Evolutionary conservation across 495 filamentous ascomycete genomes (phyloP), one percentile per base, ranked within the genome.

Genomic region (Filosporella fistucella): DNA sequence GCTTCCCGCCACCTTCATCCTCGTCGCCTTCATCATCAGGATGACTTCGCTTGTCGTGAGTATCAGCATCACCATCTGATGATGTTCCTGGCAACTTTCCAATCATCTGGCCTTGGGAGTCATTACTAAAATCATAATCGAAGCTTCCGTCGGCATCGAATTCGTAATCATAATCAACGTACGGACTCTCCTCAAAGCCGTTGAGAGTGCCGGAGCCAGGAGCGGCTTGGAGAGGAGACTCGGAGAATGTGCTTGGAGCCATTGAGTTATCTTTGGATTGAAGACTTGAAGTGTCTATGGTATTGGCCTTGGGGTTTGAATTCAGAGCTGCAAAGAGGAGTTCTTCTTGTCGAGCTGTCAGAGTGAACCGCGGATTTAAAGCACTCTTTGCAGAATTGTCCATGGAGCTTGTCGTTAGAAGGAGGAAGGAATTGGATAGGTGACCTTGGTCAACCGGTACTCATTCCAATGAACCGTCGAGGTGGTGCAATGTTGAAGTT

Each of bases 311-410:
- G 50, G 69, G 72, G 65, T 91, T 91, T 44, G 91, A 94, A 37
- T 84, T 83, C 54, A 98, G 80, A 18, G 93, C 91, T 36, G 89
- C 87, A 32, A 90, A 82, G 33, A 97, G 69, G 30, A 96, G 81
- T 60, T 86, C 84, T 68, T 96, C 88, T 64, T 98, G 88, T 57
- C 85, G 81, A 14, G 85, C 82, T 29, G 89, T 67, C 4, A 57
- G 45, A 11, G 32, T 61, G 47, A 61, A 52, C 17, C 42, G 32
- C 18, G 52, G 57, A 28, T 44, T 56, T n/a, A n/a, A n/a, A n/a
- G n/a, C n/a, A n/a, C n/a, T n/a, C n/a, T n/a, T n/a, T n/a, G n/a
- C n/a, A n/a, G n/a, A n/a, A n/a, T n/a, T n/a, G n/a, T n/a, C n/a
- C n/a, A n/a, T n/a, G n/a, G n/a, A n/a, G n/a, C n/a, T n/a, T n/a